A percentile compares a stretch with the other conserved stretches of the same genome.
Evolutionary conservation across 208 protist genomes (phyloP).

Genomic region (Vickermania spadyakhi): DNA sequence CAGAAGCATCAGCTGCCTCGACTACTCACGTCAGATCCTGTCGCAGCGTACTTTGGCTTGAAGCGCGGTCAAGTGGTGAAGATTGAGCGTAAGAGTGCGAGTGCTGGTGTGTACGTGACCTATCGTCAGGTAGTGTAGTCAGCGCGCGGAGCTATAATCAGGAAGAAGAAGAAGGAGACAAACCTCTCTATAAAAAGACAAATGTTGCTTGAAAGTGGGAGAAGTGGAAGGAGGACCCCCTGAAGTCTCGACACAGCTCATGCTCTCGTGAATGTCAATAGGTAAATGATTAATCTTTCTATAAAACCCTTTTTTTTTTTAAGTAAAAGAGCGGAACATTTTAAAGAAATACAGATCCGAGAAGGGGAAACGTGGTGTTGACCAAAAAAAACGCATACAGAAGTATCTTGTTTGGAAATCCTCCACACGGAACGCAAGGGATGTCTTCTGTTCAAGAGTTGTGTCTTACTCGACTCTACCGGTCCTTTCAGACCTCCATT

Average conservation of each 20-base stretch:
- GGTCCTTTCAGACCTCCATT: constrained; percentile 70
- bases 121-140: constrained; percentile 96
- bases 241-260: no score
- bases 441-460: constrained; percentile 76
- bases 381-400: not conserved
- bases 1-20: constrained; percentile 93
- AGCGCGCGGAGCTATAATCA: no score
- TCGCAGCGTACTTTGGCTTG: constrained; percentile 95
- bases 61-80: constrained; percentile 90
- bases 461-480: constrained; percentile 60
- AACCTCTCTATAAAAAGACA: no score
- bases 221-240: no score
- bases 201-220: no score
- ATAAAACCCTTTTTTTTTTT: constrained; percentile 1
- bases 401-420: not conserved
- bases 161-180: no score
- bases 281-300: constrained; percentile 4
- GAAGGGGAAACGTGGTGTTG: no score
- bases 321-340: no score
- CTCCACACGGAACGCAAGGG: constrained; percentile 4
- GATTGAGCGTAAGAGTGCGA: constrained; percentile 95
- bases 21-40: constrained; percentile 92
- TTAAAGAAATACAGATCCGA: no score
- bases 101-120: constrained; percentile 97
- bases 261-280: no score